A percentile compares a stretch with the other conserved stretches of the same genome.
Conservation (phyloP, 129 eudicot species). For the Heracleum sosnowskyi region DNA sequence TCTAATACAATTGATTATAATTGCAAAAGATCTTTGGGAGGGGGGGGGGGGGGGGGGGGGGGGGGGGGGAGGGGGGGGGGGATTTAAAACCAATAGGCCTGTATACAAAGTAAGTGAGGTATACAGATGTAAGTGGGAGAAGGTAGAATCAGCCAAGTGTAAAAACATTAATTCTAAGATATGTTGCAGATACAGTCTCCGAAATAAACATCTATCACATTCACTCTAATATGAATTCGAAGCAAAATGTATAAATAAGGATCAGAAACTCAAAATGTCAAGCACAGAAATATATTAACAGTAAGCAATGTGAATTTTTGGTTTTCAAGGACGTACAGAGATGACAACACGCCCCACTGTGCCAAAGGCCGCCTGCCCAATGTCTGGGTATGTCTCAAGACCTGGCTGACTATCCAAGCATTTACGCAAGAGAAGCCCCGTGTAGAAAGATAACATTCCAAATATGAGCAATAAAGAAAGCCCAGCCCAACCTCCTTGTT, state of each 20-base stretch:
- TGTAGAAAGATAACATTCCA: conserved; percentile 68
- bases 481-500: conserved; percentile 91
- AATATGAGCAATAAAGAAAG: conserved; percentile 46
- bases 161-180: background rate
- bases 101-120: background rate
- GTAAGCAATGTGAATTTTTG: background rate
- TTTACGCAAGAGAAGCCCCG: conserved; percentile 72
- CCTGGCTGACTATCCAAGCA: conserved; percentile 94
- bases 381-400: conserved; percentile 88
- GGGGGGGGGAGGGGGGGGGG: background rate
- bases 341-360: conserved; percentile 58
- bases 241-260: background rate
- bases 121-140: background rate
- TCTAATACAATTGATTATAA: background rate
- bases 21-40: background rate
- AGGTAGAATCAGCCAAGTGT: background rate
- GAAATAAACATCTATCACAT: no score
- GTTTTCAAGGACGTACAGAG: conserved; percentile 45
- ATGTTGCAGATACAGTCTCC: background rate
- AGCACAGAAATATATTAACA: background rate
- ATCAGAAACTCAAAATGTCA: background rate
- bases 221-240: background rate
- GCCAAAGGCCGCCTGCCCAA: conserved; percentile 97
- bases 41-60: background rate
- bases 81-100: background rate